These are phyloP conservation scores for Conringia planisiliqua DNA, from an alignment of 345 rosid species.

Conservation along the genomic window DNA sequence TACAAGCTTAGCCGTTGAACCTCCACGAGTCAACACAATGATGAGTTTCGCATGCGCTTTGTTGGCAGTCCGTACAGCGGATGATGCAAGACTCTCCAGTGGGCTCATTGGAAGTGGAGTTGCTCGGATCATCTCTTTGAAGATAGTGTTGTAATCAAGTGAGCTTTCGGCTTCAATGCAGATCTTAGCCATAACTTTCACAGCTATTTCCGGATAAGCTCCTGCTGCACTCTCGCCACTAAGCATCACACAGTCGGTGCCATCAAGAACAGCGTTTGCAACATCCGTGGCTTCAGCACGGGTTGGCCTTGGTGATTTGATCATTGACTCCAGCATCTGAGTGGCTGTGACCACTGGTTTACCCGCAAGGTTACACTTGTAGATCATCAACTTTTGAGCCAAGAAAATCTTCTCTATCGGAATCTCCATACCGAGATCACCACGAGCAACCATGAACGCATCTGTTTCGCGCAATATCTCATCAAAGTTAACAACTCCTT, in stretches of 20 bases:
- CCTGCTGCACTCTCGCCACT: slow-evolving; percentile 95
- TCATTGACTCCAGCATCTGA: slow-evolving; percentile 94
- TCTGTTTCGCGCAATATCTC: slow-evolving; percentile 91
- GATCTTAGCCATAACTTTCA: slow-evolving; percentile 74
- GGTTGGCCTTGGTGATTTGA: slow-evolving; percentile 88
- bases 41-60: slow-evolving; percentile 85
- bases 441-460: slow-evolving; percentile 95
- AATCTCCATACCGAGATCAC: slow-evolving; percentile 95
- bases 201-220: slow-evolving; percentile 81
- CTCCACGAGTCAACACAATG: slow-evolving; percentile 84
- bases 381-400: slow-evolving; percentile 95
- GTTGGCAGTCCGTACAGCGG: slow-evolving; percentile 88
- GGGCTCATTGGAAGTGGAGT: slow-evolving; percentile 96
- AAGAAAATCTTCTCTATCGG: slow-evolving; percentile 92
- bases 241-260: slow-evolving; percentile 92
- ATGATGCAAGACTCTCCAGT: slow-evolving; percentile 86
- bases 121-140: slow-evolving; percentile 82
- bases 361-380: slow-evolving; percentile 85
- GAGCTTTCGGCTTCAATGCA: slow-evolving; percentile 84
- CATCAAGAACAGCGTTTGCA: slow-evolving; percentile 88
- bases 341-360: slow-evolving; percentile 95
- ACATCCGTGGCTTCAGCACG: slow-evolving; percentile 96
- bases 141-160: slow-evolving; percentile 70
- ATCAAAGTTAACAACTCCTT: slow-evolving; percentile 91
- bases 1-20: slow-evolving; percentile 79